These are phyloP conservation scores for Phanerochaete carnosa DNA, from an alignment of 768 basidiomycete genomes.

Conservation along the genomic window DNA sequence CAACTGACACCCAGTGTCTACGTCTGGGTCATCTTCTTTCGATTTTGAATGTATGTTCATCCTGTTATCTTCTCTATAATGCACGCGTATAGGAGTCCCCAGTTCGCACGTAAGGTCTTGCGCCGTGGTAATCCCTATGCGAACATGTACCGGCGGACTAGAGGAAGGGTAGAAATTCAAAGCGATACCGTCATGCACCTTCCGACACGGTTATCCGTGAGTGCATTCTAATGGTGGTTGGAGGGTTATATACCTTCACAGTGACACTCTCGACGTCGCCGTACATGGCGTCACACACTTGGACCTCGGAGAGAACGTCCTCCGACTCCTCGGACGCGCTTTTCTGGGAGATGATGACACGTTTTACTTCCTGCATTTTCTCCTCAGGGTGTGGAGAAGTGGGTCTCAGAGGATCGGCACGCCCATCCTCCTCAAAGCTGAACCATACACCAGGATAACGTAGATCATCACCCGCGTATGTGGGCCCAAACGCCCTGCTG, in stretches of 20 bases:
- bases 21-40: slow-evolving; percentile 39
- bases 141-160: slow-evolving; percentile 51
- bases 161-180: slow-evolving; percentile 63
- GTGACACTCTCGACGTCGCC: slow-evolving; percentile 69
- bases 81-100: slow-evolving; percentile 71
- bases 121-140: slow-evolving; percentile 72
- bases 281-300: slow-evolving; percentile 61
- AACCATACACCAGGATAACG: slow-evolving; percentile 84
- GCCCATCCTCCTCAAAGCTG: slow-evolving; percentile 72
- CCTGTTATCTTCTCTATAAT: slow-evolving; percentile 86
- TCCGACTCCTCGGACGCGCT: slow-evolving; percentile 48
- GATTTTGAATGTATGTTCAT: slow-evolving; percentile 76
- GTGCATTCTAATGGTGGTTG: not conserved
- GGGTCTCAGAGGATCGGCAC: slow-evolving; percentile 36
- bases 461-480: slow-evolving; percentile 74
- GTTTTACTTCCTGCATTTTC: slow-evolving; percentile 71
- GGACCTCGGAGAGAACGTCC: slow-evolving; percentile 74
- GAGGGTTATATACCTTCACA: slow-evolving; percentile 49
- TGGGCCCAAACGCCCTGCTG: slow-evolving; percentile 76
- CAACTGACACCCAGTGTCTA: slow-evolving; percentile 47
- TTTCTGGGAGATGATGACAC: slow-evolving; percentile 72
- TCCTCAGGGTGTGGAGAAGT: slow-evolving; percentile 47
- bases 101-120: slow-evolving; percentile 80
- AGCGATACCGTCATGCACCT: slow-evolving; percentile 75
- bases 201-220: slow-evolving; percentile 3